A percentile compares a stretch with the other conserved stretches of the same genome.
These are phyloP conservation scores for Sparassis latifolia DNA, from an alignment of 1,284 basidiomycete species.

Conservation along the genomic window DNA sequence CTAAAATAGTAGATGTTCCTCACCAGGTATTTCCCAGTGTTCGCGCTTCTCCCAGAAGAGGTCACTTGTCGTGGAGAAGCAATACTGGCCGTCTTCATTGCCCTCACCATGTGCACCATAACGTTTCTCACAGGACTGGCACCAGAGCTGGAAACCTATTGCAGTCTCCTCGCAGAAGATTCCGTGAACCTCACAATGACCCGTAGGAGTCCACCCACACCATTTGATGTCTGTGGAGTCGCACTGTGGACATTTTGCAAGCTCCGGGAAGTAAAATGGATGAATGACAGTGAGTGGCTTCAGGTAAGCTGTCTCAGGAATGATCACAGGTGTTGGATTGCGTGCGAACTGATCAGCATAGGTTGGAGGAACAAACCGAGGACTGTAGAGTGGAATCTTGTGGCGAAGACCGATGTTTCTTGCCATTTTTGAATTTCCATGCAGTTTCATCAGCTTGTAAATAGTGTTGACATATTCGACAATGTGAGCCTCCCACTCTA, in stretches of 20 bases:
- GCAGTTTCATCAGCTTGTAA: conserved; percentile 5
- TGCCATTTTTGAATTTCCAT: conserved; percentile 4
- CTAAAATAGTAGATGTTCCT: conserved; percentile 6
- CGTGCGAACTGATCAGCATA: neutral
- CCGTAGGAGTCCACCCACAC: conserved; percentile 14
- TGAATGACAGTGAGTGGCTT: conserved; percentile 20
- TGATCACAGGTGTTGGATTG: neutral
- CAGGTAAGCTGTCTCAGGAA: conserved; percentile 12
- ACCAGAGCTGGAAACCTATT: conserved; percentile 15
- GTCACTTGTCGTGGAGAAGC: conserved; percentile 11
- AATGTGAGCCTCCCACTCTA: conserved; percentile 15
- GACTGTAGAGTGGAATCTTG: neutral
- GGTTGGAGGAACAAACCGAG: neutral
- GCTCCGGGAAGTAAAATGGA: conserved; percentile 12
- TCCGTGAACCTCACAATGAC: conserved; percentile 16
- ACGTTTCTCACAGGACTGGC: conserved; percentile 9
- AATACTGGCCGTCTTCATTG: conserved; percentile 4
- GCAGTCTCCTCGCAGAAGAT: conserved; percentile 13
- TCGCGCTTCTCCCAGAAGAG: conserved; percentile 16
- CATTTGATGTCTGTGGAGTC: conserved; percentile 6
- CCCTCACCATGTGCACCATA: neutral
- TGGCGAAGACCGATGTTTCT: neutral
- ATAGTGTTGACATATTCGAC: conserved; percentile 16
- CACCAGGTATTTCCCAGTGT: conserved; percentile 15
- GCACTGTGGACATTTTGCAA: conserved; percentile 15